Base-by-base conservation (phyloP, 1,284 basidiomycete species). In the Ganoderma resinaceum region DNA sequence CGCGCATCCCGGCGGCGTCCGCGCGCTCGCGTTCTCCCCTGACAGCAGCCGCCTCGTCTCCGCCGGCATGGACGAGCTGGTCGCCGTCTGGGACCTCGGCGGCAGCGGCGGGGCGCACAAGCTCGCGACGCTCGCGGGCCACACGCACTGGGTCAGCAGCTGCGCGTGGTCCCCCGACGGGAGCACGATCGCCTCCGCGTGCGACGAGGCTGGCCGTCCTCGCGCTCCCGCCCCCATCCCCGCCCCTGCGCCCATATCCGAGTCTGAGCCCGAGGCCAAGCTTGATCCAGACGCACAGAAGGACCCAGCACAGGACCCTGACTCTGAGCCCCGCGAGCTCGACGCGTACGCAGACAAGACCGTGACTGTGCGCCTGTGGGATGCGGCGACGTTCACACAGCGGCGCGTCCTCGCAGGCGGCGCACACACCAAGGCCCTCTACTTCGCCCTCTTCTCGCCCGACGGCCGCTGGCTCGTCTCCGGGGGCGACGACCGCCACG, bases 391-490 rank as follows among this genome's bases (percentile, higher is more conserved):
- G 9, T 37, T 37, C 33, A 11, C 20, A 1, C 9, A n/a, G 20
- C 31, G 29, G 31, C 55, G 18, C 33, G 31, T 37, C 31, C 55
- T 58, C 52, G 31, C 26, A 9, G 55, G 55, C 33, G 3, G 20
- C 29, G 53, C 26, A 18, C 53, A 55, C 53, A n/a, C 20, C 8
- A 58, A 37, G 2, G 20, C 55, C 8, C 37, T 33, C 33, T 35
- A n/a, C 33, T 58, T 33, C 33, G 55, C 37, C 55, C n/a, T 3
- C 33, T 58, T 58, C 55, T 58, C 55, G 20, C 33, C 55, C 18
- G 33, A 58, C 55, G 55, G 55, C 31, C 55, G 55, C 33, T 58
- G 55, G 55, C 31, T 58, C 33, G 55, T 16, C 55, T 58, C 55
- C 0, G 31, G 55, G 7, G 31, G 31, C 20, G 29, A n/a, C n/a